Evolutionary conservation across 495 filamentous ascomycete species (phyloP).

Genomic region (Xylaria venustula): DNA sequence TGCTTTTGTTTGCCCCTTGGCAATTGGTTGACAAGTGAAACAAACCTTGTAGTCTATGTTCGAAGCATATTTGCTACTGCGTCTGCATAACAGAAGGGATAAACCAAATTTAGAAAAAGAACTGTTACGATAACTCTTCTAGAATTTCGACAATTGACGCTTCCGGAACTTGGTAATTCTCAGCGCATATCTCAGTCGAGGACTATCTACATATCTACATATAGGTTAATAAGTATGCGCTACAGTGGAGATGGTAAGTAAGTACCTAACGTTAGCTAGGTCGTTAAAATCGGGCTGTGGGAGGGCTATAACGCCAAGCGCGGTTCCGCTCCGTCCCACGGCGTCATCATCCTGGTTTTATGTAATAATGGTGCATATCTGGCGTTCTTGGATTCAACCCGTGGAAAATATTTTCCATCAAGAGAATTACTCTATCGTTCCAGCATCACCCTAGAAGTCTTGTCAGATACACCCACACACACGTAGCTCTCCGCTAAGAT

Average conservation of each 20-base stretch:
- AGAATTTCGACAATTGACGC: too few species aligned
- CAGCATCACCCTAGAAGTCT: slow-evolving; percentile 9
- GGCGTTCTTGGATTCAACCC: not conserved
- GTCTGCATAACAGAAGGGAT: too few species aligned
- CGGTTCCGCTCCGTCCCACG: not conserved
- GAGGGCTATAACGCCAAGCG: not conserved
- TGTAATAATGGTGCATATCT: not conserved
- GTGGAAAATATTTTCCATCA: slow-evolving; percentile 10
- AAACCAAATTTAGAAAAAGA: too few species aligned
- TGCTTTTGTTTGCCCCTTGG: too few species aligned
- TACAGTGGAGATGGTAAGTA: not conserved
- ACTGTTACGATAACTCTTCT: too few species aligned
- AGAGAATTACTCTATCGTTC: not conserved
- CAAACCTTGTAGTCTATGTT: too few species aligned
- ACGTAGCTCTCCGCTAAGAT: not conserved
- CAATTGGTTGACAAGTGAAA: too few species aligned
- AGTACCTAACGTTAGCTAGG: not conserved
- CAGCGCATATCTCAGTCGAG: too few species aligned
- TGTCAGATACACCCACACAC: slow-evolving; percentile 1
- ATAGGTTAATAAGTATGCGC: too few species aligned
- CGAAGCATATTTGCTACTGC: too few species aligned
- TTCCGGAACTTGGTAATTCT: too few species aligned
- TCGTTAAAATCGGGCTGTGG: not conserved
- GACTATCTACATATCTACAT: not conserved
- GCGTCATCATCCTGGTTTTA: slow-evolving; percentile 1